Base-by-base conservation (phyloP, 768 basidiomycete genomes). In the Grammothele lineata region DNA sequence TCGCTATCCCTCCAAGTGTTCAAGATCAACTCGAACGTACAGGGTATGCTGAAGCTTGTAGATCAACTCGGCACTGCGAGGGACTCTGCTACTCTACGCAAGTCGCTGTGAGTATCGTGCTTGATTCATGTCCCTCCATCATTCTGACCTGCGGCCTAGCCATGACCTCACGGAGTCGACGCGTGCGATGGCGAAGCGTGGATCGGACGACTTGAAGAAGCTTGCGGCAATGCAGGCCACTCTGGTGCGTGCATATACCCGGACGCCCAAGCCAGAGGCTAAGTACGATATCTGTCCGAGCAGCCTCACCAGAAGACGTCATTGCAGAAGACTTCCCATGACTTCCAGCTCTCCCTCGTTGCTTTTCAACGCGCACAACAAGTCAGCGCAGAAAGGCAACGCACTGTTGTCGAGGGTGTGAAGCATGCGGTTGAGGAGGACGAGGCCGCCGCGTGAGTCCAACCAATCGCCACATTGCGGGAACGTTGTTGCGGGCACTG, bases 21-120 rank as follows among this genome's bases (percentile, higher is more conserved):
- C 85, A 98, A 98, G 79, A 92, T 98, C 72, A 94, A 95, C 59
- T 81, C 90, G 48, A 99, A 99, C 67, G 92, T 97, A 3, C 91
- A 95, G 60, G 95, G 90, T 14, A 94, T 99, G 40, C 66, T 92
- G 57, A 91, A 90, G 67, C 76, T 93, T n/a, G 91, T 98, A n/a
- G 93, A 98, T 61, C 89, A 94, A 65, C 78, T 99, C 1, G 95
- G 95, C 4, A 91, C 87, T 0, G 70, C 70, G 25, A 81, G 82
- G 59, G 94, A 98, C 64, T 90, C 85, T 15, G 80, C 85, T 1
- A 65, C 72, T 2, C 68, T 98, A 43, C 76, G 95, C 57, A 92
- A 87, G 66, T 86, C 81, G 42, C 69, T 98, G 94, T 95, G 59
- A 53, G 92, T 76, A 15, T n/a, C 19, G 19, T 5, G 47, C 25